phyloP scores from a whole-genome alignment of 805 yeast genomes.

The Candida stauntonica region DNA sequence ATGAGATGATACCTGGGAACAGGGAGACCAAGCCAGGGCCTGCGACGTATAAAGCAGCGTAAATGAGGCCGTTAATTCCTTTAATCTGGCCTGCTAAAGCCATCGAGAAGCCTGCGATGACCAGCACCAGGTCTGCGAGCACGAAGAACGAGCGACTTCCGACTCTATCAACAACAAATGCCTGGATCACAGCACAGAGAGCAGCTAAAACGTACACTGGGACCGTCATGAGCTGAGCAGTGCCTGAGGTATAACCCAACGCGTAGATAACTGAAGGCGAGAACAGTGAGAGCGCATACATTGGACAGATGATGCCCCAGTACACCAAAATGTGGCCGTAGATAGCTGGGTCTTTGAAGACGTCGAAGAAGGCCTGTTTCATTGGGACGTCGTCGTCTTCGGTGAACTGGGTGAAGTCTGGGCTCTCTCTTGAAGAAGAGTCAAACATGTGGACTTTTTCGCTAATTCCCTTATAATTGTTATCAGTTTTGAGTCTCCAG shows the following conservation, averaged over 20 bases:
- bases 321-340: slow-evolving; percentile 11
- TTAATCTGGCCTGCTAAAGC: slow-evolving; percentile 29
- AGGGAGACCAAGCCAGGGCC: slow-evolving; percentile 30
- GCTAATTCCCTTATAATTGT: slow-evolving; percentile 5
- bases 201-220: slow-evolving; percentile 17
- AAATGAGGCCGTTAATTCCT: slow-evolving; percentile 23
- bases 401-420: slow-evolving; percentile 10
- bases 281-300: slow-evolving; percentile 17
- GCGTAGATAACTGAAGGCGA: slow-evolving; percentile 17
- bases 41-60: slow-evolving; percentile 31
- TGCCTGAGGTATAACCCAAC: slow-evolving; percentile 12
- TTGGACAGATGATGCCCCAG: slow-evolving; percentile 17
- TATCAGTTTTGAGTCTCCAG: slow-evolving; percentile 13
- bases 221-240: slow-evolving; percentile 29
- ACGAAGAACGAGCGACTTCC: slow-evolving; percentile 31
- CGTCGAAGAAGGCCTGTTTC: slow-evolving; percentile 7
- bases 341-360: slow-evolving; percentile 14
- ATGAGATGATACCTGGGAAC: slow-evolving; percentile 34
- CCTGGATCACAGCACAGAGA: slow-evolving; percentile 13
- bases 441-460: slow-evolving; percentile 8
- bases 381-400: slow-evolving; percentile 14
- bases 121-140: slow-evolving; percentile 25
- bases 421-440: slow-evolving; percentile 6
- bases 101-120: slow-evolving; percentile 33
- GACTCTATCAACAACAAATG: slow-evolving; percentile 16